Evolutionary conservation across 192 early-diverging fungal species (phyloP).

Genomic region (Chytriomyces hyalinus): DNA sequence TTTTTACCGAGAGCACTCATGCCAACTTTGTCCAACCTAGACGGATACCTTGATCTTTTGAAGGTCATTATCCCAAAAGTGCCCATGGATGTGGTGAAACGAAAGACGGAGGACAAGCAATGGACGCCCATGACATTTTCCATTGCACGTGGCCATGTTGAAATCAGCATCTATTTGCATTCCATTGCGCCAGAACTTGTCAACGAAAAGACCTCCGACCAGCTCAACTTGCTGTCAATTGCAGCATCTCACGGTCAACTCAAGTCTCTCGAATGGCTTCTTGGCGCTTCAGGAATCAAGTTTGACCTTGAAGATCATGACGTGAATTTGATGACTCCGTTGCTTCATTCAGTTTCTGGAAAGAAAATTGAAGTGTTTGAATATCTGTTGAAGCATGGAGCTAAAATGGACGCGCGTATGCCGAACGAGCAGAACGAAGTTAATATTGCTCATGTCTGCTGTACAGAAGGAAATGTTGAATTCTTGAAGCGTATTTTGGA

Average conservation of each 20-base stretch:
- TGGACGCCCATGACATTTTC: conserved; percentile 1
- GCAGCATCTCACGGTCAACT: not conserved
- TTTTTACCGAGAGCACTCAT: too few relatives aligned
- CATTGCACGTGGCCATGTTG: not conserved
- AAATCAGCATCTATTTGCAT: not conserved
- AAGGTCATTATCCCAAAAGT: not conserved
- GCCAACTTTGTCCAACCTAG: too few relatives aligned
- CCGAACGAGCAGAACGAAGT: not conserved
- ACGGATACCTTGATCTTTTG: not conserved
- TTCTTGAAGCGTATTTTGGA: not conserved
- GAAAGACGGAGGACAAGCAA: not conserved
- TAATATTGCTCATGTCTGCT: not conserved
- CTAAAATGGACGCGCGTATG: not conserved
- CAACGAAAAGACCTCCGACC: not conserved
- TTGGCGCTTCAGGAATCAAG: not conserved
- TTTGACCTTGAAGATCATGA: not conserved
- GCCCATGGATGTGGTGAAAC: not conserved
- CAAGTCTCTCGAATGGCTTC: not conserved
- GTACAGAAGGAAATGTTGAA: not conserved
- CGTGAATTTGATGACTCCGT: not conserved
- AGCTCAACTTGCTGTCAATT: not conserved
- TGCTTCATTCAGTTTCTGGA: not conserved
- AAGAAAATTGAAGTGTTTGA: not conserved
- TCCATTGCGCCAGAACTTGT: not conserved
- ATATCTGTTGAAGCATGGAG: not conserved